A percentile compares a stretch with the other conserved stretches of the same genome.
Evolutionary conservation across 148 eudicot genomes (phyloP).

Genomic region (Chenopodium album): DNA sequence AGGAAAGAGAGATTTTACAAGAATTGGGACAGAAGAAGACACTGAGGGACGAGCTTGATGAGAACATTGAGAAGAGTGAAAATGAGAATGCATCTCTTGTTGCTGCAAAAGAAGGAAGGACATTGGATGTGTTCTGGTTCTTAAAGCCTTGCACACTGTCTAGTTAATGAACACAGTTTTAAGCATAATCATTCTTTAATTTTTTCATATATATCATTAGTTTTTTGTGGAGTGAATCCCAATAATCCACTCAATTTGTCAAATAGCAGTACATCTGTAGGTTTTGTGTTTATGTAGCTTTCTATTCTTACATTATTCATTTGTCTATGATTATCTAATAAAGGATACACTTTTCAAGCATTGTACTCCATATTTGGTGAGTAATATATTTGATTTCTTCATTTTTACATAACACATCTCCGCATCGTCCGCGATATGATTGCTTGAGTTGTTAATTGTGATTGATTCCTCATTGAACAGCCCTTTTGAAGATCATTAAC

Average conservation of each 20-base stretch:
- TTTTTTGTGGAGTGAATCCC: no score
- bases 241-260: constrained; percentile 16
- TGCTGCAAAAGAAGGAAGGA: constrained; percentile 50
- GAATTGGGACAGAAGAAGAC: constrained; percentile 42
- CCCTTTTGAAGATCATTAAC: no score
- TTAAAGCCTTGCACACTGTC: constrained; percentile 88
- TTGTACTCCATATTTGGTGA: background rate
- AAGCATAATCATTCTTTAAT: background rate
- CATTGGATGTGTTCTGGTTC: constrained; percentile 90
- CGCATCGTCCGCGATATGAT: no score
- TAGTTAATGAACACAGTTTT: background rate
- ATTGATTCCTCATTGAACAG: no score
- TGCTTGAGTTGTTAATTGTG: no score
- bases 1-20: constrained; percentile 68
- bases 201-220: constrained; percentile 15
- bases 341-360: background rate
- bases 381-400: no score
- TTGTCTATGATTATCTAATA: constrained; percentile 16
- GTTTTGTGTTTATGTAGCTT: background rate
- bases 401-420: no score
- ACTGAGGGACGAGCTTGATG: constrained; percentile 31
- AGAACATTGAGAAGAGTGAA: constrained; percentile 26
- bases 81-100: constrained; percentile 30
- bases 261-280: constrained; percentile 18
- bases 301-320: constrained; percentile 9